Conservation (phyloP, 2,329 filamentous ascomycete genomes). For the Aspergillus thermomutatus region DNA sequence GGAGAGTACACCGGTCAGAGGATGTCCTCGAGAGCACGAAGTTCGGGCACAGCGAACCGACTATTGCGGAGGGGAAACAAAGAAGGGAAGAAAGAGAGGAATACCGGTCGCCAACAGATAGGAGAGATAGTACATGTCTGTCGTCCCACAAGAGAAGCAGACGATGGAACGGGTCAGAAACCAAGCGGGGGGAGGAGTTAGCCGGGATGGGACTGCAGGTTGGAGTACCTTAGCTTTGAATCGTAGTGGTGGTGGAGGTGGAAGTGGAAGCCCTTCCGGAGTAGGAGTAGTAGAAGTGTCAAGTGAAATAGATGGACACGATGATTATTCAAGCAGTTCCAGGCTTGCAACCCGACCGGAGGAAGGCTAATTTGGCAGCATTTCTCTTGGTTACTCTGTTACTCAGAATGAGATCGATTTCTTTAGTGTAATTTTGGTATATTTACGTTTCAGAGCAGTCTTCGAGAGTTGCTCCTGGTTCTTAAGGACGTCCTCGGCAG, state of each 20-base stretch:
- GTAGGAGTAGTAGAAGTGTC: background rate
- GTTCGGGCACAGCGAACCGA: background rate
- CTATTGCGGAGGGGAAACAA: slow-evolving; percentile 3
- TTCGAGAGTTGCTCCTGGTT: background rate
- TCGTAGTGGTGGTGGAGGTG: background rate
- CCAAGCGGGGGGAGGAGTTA: slow-evolving; percentile 2
- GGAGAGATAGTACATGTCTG: slow-evolving; percentile 17
- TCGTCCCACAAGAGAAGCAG: slow-evolving; percentile 16
- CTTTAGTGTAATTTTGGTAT: background rate
- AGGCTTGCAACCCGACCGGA: background rate
- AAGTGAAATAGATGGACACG: background rate
- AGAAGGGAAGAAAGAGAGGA: background rate
- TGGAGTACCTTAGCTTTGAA: background rate
- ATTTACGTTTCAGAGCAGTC: background rate
- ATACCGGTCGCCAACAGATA: slow-evolving; percentile 3
- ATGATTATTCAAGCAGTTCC: background rate
- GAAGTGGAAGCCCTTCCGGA: background rate
- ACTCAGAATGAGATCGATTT: background rate
- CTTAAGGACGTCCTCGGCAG: background rate
- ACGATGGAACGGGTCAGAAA: background rate
- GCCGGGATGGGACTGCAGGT: background rate
- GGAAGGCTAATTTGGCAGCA: background rate
- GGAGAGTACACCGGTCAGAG: background rate
- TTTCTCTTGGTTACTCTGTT: background rate
- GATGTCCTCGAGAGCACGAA: background rate